Evolutionary conservation across 2,329 filamentous ascomycete genomes (phyloP), one percentile per base, ranked within the genome.

Genomic region (Trichoderma cornu-damae): DNA sequence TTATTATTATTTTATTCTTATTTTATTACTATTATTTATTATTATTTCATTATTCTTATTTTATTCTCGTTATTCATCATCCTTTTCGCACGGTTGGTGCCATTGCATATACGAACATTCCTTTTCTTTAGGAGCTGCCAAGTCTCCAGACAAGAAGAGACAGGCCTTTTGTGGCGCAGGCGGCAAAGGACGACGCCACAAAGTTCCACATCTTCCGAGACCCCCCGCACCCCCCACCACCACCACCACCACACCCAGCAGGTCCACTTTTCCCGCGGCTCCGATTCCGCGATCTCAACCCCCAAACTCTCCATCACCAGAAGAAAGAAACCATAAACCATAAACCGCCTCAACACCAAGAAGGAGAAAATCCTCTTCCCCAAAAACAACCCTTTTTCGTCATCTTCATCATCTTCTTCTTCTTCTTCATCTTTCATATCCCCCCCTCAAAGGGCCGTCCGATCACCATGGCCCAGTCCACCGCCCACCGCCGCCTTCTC

Each of bases 401-500:
- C 26, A 9, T 6, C 37, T 2, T 3, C 40, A 12, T 11, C 18
- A 16, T 24, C 16, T 12, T 18, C 34, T 18, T 40, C 34, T 11
- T n/a, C 34, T 22, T 16, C 38, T 20, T 11, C n/a, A 3, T 48
- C 14, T 30, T 9, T 22, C 28, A 24, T 26, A 26, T 24, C 35
- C 3, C 7, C 16, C 44, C 4, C 9, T 12, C 9, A 20, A 14
- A 8, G 12, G 28, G 20, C 40, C 32, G 26, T 51, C 38, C 38
- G 14, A n/a, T 28, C 47, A 54, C 20, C 38, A 84, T 84, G 81
- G 76, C 82, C 47, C 77, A 80, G 61, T 82, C 82, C 28, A 86
- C 83, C 60, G 84, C 85, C 64, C 84, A 87, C 71, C 83, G 85
- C 65, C 91, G 94, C 40, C 88, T 99, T 65, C 91, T 97, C 71